Conservation (phyloP, 2,329 filamentous ascomycete species). For the Teratosphaeria destructans region DNA sequence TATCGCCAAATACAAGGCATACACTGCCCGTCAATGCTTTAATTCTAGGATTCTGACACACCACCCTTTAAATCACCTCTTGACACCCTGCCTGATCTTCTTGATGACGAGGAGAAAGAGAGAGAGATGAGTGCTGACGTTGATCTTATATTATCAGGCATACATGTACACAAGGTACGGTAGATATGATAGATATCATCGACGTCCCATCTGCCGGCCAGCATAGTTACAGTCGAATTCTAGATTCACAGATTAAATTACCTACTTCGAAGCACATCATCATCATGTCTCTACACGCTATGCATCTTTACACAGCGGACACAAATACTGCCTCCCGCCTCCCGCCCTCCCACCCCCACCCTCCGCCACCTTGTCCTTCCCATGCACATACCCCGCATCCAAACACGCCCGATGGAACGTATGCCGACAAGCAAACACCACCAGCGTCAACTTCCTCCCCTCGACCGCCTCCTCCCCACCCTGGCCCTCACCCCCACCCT, state of each 20-base stretch:
- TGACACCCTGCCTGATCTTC: neutral
- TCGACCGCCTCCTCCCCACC: slow-evolving; percentile 36
- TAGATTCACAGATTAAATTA: too few relatives aligned
- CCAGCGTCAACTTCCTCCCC: slow-evolving; percentile 37
- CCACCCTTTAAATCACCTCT: neutral
- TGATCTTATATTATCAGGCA: neutral
- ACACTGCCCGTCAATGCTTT: neutral
- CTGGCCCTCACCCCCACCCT: slow-evolving; percentile 33
- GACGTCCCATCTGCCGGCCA: too few relatives aligned
- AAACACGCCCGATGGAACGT: slow-evolving; percentile 60
- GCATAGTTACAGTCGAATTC: too few relatives aligned
- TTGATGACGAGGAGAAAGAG: neutral
- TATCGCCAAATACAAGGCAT: slow-evolving; percentile 35
- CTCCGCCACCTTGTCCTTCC: slow-evolving; percentile 6
- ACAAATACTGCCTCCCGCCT: neutral
- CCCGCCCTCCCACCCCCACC: neutral
- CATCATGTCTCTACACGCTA: neutral
- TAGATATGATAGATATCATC: too few relatives aligned
- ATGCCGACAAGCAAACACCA: slow-evolving; percentile 60
- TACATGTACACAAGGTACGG: too few relatives aligned
- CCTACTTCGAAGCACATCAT: neutral
- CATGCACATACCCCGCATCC: slow-evolving; percentile 34
- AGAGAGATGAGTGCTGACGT: neutral
- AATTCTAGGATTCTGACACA: neutral
- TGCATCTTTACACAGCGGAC: neutral